Base-by-base conservation (phyloP, 2,329 filamentous ascomycete species). In the Exserohilum turcica region DNA sequence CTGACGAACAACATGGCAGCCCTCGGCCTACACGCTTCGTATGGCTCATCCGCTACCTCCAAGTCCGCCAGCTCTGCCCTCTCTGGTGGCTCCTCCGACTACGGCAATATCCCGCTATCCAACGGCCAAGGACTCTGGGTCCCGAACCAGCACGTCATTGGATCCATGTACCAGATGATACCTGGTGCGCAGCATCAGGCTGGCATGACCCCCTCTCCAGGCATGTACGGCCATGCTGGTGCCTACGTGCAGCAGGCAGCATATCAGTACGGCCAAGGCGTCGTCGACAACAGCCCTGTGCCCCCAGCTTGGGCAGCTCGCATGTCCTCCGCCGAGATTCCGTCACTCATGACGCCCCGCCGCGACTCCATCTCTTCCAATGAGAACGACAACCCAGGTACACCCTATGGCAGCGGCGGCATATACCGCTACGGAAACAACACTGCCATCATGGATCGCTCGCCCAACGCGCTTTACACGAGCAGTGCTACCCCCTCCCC, bases 311-410 rank as follows among this genome's bases (percentile, higher is more conserved):
- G 79, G 79, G 75, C 78, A 13, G 68, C 71, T 28, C 75, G 75
- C 36, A 75, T 78, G 54, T 74, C 78, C 5, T 79, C 76, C 15
- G 75, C 72, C 7, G 78, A 80, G 27, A 77, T 80, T 54, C 79
- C 79, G 5, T 76, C 78, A 7, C 72, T 82, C 44, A 78, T 81
- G 73, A 81, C 79, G 15, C 78, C 79, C 43, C 79, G 79, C 32
- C 79, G 79, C 42, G 79, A 79, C 59, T 81, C 79, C 6, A 72
- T 80, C 58, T 82, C 79, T 5, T 81, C 79, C 29, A 80, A 80
- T 62, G 79, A 81, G 74, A 78, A 80, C 52, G 79, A 81, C 43
- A 74, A 79, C 56, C 79, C 79, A 16, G 78, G 77, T 18, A 82
- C 79, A 7, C 79, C 79, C 3, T 76, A 74, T 42, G 71, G 65